Evolutionary conservation across 495 filamentous ascomycete genomes (phyloP).

Genomic region (Penicillium lividum): DNA sequence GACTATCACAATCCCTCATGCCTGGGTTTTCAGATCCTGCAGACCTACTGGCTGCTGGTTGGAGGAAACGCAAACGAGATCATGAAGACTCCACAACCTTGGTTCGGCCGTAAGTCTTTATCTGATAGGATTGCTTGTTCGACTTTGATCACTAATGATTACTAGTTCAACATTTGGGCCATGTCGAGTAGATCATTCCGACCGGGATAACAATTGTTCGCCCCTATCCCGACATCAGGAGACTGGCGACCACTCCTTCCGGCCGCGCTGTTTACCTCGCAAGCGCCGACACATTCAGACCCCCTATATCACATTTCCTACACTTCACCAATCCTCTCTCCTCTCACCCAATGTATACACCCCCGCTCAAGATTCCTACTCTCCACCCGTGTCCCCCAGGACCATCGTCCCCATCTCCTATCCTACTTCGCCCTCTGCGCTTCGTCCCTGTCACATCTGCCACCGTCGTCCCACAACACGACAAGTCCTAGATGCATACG

Average conservation of each 20-base stretch:
- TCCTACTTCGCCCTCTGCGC: slow-evolving; percentile 30
- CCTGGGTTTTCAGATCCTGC: slow-evolving; percentile 29
- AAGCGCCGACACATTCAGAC: slow-evolving; percentile 39
- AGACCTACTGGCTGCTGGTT: slow-evolving; percentile 20
- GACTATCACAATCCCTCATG: slow-evolving; percentile 18
- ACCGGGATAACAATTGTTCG: slow-evolving; percentile 14
- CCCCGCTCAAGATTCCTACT: slow-evolving; percentile 26
- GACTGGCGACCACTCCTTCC: slow-evolving; percentile 22
- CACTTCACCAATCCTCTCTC: slow-evolving; percentile 22
- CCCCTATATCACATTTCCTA: slow-evolving; percentile 18
- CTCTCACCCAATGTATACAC: slow-evolving; percentile 30
- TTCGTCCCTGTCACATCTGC: slow-evolving; percentile 55
- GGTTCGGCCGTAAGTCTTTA: slow-evolving; percentile 31
- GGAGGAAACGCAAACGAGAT: slow-evolving; percentile 42
- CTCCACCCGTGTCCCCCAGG: slow-evolving; percentile 41
- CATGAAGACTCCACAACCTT: slow-evolving; percentile 28
- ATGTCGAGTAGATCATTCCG: slow-evolving; percentile 23
- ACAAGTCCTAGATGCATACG: slow-evolving; percentile 49
- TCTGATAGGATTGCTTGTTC: background rate
- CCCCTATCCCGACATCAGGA: slow-evolving; percentile 25
- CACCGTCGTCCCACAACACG: slow-evolving; percentile 48
- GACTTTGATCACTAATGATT: background rate
- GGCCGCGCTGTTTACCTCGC: slow-evolving; percentile 34
- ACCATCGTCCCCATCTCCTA: slow-evolving; percentile 32
- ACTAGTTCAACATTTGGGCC: slow-evolving; percentile 15